phyloP scores from a whole-genome alignment of 1,284 basidiomycete genomes.

The Pterulicium gracile region DNA sequence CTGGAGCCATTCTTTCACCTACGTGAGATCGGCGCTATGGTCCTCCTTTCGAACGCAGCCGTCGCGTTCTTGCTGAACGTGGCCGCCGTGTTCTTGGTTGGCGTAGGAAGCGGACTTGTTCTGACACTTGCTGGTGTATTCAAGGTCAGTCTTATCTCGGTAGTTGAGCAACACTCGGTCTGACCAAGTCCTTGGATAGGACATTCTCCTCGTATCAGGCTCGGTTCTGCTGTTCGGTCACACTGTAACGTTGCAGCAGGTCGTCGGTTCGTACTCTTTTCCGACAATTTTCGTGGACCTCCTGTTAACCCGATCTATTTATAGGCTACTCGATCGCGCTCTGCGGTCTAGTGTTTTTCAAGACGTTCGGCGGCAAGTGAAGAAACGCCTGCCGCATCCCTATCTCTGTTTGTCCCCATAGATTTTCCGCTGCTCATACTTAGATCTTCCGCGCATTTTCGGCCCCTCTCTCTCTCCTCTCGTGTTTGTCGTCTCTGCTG shows the following conservation, averaged over 20 bases:
- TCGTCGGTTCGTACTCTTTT: constrained; percentile 52
- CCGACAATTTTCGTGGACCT: constrained; percentile 4
- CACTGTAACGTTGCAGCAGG: constrained; percentile 72
- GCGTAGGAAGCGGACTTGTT: constrained; percentile 79
- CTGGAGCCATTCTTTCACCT: constrained; percentile 79
- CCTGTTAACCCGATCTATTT: constrained; percentile 1
- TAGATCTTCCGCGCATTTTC: too few relatives aligned
- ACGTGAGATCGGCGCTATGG: constrained; percentile 58
- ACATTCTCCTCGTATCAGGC: constrained; percentile 88
- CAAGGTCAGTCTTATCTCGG: constrained; percentile 43
- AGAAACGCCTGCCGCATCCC: too few relatives aligned
- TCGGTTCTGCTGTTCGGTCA: constrained; percentile 81
- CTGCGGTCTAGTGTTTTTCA: constrained; percentile 74
- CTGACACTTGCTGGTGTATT: constrained; percentile 93
- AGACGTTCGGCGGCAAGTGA: constrained; percentile 63
- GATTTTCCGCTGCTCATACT: too few relatives aligned
- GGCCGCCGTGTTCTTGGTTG: constrained; percentile 90
- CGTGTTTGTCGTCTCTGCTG: too few relatives aligned
- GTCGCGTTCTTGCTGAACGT: constrained; percentile 90
- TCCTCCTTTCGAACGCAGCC: constrained; percentile 77
- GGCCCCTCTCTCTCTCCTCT: too few relatives aligned
- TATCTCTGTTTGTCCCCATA: too few relatives aligned
- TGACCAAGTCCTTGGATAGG: constrained; percentile 58
- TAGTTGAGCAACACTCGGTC: neutral
- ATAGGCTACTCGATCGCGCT: constrained; percentile 74